Conservation (phyloP, 495 filamentous ascomycete genomes). For the Xylaria scruposa region DNA sequence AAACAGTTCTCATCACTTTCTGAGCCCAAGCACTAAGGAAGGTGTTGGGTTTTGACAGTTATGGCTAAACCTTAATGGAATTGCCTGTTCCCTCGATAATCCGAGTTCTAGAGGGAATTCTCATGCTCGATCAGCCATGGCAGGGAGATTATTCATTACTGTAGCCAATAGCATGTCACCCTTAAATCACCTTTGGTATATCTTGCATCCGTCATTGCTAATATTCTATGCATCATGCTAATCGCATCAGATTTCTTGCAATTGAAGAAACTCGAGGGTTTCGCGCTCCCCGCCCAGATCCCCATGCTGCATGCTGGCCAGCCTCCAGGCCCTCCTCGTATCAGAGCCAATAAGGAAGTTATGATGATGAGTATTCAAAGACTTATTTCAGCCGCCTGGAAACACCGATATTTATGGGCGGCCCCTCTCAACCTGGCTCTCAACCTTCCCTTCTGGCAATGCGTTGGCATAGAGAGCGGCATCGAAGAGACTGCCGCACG, state of each 20-base stretch:
- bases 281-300: background rate
- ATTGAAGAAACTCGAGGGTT: background rate
- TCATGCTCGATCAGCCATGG: background rate
- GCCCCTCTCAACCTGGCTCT: background rate
- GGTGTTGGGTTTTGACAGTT: background rate
- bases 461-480: background rate
- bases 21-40: background rate
- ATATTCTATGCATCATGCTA: background rate
- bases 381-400: background rate
- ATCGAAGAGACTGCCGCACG: background rate
- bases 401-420: background rate
- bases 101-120: background rate
- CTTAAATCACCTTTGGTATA: background rate
- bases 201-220: background rate
- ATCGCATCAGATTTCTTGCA: background rate
- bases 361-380: background rate
- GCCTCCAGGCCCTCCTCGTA: background rate
- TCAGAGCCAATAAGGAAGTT: background rate
- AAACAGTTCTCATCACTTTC: background rate
- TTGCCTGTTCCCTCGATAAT: background rate
- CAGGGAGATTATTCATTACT: background rate
- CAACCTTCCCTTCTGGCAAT: background rate
- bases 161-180: background rate
- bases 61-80: background rate
- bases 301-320: background rate